A percentile compares a stretch with the other conserved stretches of the same genome.
Evolutionary conservation across 176 grass and related monocot genomes (phyloP).

Genomic region (Hordeum marinum): DNA sequence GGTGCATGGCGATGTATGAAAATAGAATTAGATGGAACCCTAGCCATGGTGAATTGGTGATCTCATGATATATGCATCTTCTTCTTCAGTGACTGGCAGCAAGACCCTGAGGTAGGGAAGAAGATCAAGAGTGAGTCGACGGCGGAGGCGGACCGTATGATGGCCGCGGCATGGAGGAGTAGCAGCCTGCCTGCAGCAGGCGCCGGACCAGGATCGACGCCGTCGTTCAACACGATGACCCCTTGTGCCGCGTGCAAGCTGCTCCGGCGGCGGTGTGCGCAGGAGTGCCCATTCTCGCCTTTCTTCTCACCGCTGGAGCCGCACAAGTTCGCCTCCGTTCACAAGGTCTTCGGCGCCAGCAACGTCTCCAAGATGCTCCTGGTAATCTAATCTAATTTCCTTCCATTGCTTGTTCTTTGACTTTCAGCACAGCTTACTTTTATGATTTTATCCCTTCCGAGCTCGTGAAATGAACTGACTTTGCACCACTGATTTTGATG

Average conservation of each 20-base stretch:
- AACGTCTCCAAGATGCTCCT: conserved; percentile 96
- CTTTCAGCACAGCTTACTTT: not conserved
- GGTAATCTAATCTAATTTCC: conserved; percentile 25
- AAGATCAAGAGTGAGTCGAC: conserved; percentile 71
- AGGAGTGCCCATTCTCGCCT: conserved; percentile 93
- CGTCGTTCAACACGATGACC: conserved; percentile 54
- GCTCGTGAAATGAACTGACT: not conserved
- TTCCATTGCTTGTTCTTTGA: not conserved
- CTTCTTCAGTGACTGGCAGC: conserved; percentile 59
- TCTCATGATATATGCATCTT: conserved; percentile 6
- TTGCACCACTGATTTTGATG: not conserved
- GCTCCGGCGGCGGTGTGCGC: conserved; percentile 79
- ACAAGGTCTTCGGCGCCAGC: conserved; percentile 95
- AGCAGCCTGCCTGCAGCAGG: conserved; percentile 33
- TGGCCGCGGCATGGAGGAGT: conserved; percentile 43
- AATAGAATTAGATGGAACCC: not conserved
- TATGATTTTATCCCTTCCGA: not conserved
- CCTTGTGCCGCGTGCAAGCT: conserved; percentile 92
- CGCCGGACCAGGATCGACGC: conserved; percentile 27
- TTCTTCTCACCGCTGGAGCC: conserved; percentile 96
- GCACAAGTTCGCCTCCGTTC: conserved; percentile 83
- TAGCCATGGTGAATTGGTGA: not conserved
- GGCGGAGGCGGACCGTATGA: conserved; percentile 25
- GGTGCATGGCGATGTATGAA: not conserved
- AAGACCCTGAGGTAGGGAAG: conserved; percentile 64